These are phyloP conservation scores for Kwoniella europaea DNA, from an alignment of 768 basidiomycete species.

Conservation along the genomic window DNA sequence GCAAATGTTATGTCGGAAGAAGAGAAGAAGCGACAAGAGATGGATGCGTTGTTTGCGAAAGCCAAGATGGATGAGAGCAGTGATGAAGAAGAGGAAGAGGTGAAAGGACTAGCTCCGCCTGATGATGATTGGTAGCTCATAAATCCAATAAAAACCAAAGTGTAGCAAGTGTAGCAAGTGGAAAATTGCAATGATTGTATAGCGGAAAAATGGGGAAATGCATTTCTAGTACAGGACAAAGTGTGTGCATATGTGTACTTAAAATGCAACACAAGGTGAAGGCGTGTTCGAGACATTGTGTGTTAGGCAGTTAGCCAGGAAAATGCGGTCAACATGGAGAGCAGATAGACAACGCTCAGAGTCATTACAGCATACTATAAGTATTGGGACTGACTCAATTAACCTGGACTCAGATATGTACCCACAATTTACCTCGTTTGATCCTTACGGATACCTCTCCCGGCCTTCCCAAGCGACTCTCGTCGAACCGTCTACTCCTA, in stretches of 20 bases:
- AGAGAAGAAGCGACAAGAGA: conserved; percentile 52
- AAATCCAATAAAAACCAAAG: no score
- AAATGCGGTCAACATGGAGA: no score
- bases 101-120: conserved; percentile 40
- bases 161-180: background rate
- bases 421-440: background rate
- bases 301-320: no score
- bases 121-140: conserved; percentile 53
- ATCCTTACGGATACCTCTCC: background rate
- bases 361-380: background rate
- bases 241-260: no score
- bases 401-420: background rate
- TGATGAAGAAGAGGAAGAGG: conserved; percentile 49
- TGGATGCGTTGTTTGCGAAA: conserved; percentile 57
- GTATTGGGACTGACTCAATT: background rate
- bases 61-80: conserved; percentile 56
- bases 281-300: no score
- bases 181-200: background rate
- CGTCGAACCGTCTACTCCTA: background rate
- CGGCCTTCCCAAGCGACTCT: background rate
- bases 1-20: conserved; percentile 54
- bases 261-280: no score
- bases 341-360: no score
- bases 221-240: no score
- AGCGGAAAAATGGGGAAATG: background rate